Evolutionary conservation across 202 grass and related monocot species (phyloP).

Genomic region (Carex arenaria): DNA sequence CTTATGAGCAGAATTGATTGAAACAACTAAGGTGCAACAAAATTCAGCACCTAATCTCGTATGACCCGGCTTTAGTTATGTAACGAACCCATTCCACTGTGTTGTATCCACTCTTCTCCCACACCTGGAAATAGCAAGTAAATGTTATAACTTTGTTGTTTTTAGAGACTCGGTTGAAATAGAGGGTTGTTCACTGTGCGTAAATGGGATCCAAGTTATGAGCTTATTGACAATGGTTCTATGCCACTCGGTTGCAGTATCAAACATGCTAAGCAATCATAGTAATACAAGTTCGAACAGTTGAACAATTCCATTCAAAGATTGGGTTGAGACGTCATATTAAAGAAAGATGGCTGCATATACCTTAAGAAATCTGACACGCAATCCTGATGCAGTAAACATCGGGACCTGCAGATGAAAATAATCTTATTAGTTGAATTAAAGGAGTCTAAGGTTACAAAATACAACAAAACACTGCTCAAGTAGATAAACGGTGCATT

Average conservation of each 20-base stretch:
- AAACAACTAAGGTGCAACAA: slow-evolving; percentile 7
- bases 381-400: slow-evolving; percentile 55
- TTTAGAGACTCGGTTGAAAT: not conserved
- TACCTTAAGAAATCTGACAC: slow-evolving; percentile 53
- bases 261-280: slow-evolving; percentile 3
- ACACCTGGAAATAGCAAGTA: slow-evolving; percentile 29
- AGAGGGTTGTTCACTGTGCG: not conserved
- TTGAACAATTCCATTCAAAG: not conserved
- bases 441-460: not conserved
- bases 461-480: not conserved
- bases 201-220: not conserved
- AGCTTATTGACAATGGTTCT: not conserved
- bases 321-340: not conserved
- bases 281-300: not conserved
- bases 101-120: slow-evolving; percentile 59
- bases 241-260: not conserved
- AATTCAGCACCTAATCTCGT: slow-evolving; percentile 47
- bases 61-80: slow-evolving; percentile 49
- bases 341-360: not conserved
- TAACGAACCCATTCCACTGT: slow-evolving; percentile 57
- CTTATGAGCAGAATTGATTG: not conserved
- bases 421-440: not conserved
- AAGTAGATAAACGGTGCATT: not conserved
- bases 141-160: not conserved
- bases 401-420: slow-evolving; percentile 36